Base-by-base conservation (phyloP, 345 rosid genomes). In the Fremontodendron californicum region DNA sequence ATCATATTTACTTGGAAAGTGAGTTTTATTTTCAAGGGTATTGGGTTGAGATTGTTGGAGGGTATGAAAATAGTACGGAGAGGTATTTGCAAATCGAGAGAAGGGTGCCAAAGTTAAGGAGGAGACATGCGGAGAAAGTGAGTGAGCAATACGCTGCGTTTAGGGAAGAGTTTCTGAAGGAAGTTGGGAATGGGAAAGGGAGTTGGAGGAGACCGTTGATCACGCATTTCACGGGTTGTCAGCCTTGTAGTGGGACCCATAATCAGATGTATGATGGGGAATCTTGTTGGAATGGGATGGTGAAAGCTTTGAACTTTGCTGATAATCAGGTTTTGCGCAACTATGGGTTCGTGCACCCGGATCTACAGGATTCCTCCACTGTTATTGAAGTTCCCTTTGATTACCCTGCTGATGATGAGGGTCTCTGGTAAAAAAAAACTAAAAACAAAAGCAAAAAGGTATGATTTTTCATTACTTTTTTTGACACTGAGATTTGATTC, bases 151-250 rank as follows among this genome's bases (percentile, higher is more conserved):
- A 93, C 85, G 96, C 70, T 31, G 92, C 76, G 80, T 79, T 58
- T 80, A 81, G 94, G 78, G 94, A 91, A 83, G 77, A 79, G 85
- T 81, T 83, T 43, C 63, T 89, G 52, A 81, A 81, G 25, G 89
- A 62, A 29, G 90, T 86, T 45, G 89, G 86, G n/a, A 74, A 71
- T 64, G 92, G 93, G 54, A 83, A 81, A 61, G 81, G 92, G 23
- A 83, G 93, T 84, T 76, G 80, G 90, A 83, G 94, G 86, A 75
- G 98, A 71, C 97, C 99, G 78, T 90, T 92, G 19, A 75, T 93
- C 15, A 93, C 98, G 51, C 99, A 93, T 77, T 95, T 95, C 81
- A 87, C 99, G 31, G 99, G 99, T 12, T 95, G 99, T 45, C 94
- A 95, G 72, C 99, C 98, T 2, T 93, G 99, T 75, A 92, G 89